phyloP scores from a whole-genome alignment of 192 early-diverging fungal genomes.

The Jimgerdemannia flammicorona region DNA sequence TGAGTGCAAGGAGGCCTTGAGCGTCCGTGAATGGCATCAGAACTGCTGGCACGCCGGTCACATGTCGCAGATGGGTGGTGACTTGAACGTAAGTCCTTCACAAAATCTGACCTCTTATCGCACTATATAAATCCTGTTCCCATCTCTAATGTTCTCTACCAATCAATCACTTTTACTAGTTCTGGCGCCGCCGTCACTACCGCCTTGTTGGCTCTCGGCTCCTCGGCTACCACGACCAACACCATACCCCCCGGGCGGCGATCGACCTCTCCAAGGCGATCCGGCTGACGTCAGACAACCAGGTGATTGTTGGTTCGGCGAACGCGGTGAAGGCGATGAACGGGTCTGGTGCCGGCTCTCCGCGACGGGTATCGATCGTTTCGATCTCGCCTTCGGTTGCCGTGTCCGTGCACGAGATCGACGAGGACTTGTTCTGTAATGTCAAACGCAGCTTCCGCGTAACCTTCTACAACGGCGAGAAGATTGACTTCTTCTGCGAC shows the following conservation, averaged over 20 bases:
- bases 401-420: not conserved
- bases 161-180: slow-evolving; percentile 3
- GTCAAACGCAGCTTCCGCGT: slow-evolving; percentile 23
- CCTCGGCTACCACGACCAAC: slow-evolving; percentile 10
- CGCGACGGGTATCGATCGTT: not conserved
- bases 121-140: not conserved
- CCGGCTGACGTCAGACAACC: slow-evolving; percentile 8
- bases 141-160: not conserved
- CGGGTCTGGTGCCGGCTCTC: not conserved
- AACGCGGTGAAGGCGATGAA: not conserved
- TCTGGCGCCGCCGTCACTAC: slow-evolving; percentile 20
- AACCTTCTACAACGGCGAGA: slow-evolving; percentile 16
- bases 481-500: slow-evolving; percentile 29
- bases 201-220: slow-evolving; percentile 18
- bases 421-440: slow-evolving; percentile 6
- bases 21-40: slow-evolving; percentile 15
- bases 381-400: not conserved
- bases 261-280: slow-evolving; percentile 24
- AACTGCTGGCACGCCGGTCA: slow-evolving; percentile 17
- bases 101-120: not conserved
- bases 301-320: slow-evolving; percentile 1
- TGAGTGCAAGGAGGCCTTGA: slow-evolving; percentile 20
- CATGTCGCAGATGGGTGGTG: slow-evolving; percentile 28
- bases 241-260: slow-evolving; percentile 4
- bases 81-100: slow-evolving; percentile 20